Evolutionary conservation across 1,139 yeast species (phyloP), one percentile per base, ranked within the genome.

Genomic region (Debaryomyces fabryi): DNA sequence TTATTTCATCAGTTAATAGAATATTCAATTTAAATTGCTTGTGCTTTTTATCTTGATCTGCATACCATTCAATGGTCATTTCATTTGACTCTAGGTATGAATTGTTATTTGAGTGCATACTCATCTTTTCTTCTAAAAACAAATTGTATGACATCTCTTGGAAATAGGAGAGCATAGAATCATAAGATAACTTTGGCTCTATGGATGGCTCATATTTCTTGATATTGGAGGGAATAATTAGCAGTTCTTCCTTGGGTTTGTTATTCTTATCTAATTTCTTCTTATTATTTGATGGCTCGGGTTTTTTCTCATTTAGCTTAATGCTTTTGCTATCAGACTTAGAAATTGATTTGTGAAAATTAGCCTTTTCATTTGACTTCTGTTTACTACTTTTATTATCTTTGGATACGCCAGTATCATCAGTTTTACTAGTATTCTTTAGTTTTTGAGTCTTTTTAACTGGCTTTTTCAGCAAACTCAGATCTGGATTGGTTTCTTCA

Each of bases 91-190:
- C 76, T 15, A 69, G 59, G 39, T 58, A 59, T 36, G 62, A 57
- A 36, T 78, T 73, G 2, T 75, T 67, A 42, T 83, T 72, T 38
- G 81, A 71, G 32, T 74, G 73, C 27, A 45, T 32, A 37, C 75
- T 77, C 30, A 72, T 62, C 41, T 73, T 68, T 55, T 85, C 88
- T 60, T 86, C 92, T 45, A 82, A 68, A 52, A 82, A 83, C 48
- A 85, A 65, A 49, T 83, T 83, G 62, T 78, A 79, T 51, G 86
- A 77, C 71, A 84, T 78, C 56, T 82, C 85, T 53, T 77, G 68
- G 58, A 76, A 80, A 58, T 86, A 85, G n/a, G 75, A 70, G 6
- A 71, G 66, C 56, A 85, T 57, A 27, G 76, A 66, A 13, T 78
- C 78, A 55, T 80, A 85, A 0, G 72, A 65, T 34, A 83, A 64